Evolutionary conservation across 2,329 filamentous ascomycete species (phyloP).

Genomic region (Leptographium procerum): DNA sequence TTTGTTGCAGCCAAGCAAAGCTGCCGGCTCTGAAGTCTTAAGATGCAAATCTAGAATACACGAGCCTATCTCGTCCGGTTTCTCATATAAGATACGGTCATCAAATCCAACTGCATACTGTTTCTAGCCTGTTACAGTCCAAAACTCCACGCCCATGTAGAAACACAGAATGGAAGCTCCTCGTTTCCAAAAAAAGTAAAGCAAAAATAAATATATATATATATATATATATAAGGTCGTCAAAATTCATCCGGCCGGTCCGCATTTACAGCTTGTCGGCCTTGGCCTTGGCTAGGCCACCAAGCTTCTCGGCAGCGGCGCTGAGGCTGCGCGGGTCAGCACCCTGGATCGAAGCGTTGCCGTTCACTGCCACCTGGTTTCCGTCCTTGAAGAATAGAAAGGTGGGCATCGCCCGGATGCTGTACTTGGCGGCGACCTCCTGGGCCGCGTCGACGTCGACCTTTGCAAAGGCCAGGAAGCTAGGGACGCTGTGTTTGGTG

Average conservation of each 20-base stretch:
- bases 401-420: slow-evolving; percentile 45
- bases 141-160: too few species aligned
- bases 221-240: neutral
- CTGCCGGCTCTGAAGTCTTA: too few species aligned
- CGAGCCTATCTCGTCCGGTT: too few species aligned
- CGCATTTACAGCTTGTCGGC: neutral
- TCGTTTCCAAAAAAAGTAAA: too few species aligned
- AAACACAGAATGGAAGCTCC: too few species aligned
- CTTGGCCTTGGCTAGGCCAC: slow-evolving; percentile 8
- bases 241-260: neutral
- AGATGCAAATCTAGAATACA: too few species aligned
- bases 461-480: slow-evolving; percentile 41
- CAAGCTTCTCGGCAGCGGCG: slow-evolving; percentile 8
- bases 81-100: too few species aligned
- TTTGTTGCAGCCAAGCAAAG: too few species aligned
- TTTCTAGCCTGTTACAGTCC: too few species aligned
- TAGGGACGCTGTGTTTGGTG: slow-evolving; percentile 23
- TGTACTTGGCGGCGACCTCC: slow-evolving; percentile 36
- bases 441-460: slow-evolving; percentile 45
- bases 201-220: neutral
- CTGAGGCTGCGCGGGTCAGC: slow-evolving; percentile 13
- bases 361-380: slow-evolving; percentile 27
- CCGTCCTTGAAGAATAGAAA: slow-evolving; percentile 49
- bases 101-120: too few species aligned
- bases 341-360: slow-evolving; percentile 10